phyloP scores from a whole-genome alignment of 2,329 filamentous ascomycete species.

The Monilinia fructicola region DNA sequence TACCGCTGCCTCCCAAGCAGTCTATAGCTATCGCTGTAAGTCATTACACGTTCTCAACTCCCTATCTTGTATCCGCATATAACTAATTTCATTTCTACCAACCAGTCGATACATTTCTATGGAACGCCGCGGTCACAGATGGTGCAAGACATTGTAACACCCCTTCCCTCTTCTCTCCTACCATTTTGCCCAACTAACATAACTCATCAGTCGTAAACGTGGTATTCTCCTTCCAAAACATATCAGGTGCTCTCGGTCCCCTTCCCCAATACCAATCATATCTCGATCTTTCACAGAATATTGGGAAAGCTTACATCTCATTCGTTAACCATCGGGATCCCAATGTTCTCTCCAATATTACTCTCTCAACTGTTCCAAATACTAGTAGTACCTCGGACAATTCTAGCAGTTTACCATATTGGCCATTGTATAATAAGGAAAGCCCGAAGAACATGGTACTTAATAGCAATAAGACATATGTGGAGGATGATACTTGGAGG shows the following conservation, averaged over 20 bases:
- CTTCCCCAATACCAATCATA: conserved; percentile 47
- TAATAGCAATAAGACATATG: conserved; percentile 46
- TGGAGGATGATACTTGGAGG: conserved; percentile 50
- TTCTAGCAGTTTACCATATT: conserved; percentile 40
- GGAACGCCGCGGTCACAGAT: conserved; percentile 44
- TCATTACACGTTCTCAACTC: too few species aligned
- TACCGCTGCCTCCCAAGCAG: conserved; percentile 39
- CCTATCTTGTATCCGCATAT: neutral
- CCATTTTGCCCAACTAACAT: neutral
- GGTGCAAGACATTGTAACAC: conserved; percentile 46
- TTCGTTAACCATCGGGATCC: conserved; percentile 48
- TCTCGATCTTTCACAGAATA: conserved; percentile 31
- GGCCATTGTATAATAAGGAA: conserved; percentile 45
- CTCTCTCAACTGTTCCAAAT: neutral
- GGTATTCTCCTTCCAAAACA: conserved; percentile 53
- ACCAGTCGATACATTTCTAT: conserved; percentile 45
- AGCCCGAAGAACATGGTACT: conserved; percentile 47
- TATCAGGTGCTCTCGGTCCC: conserved; percentile 48
- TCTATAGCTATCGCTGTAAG: conserved; percentile 49
- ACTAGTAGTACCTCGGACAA: conserved; percentile 25
- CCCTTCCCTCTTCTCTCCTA: neutral
- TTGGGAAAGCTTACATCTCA: conserved; percentile 34
- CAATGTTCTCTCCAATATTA: conserved; percentile 37
- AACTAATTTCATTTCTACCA: neutral
- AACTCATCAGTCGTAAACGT: conserved; percentile 45